A percentile compares a stretch with the other conserved stretches of the same genome.
Evolutionary conservation across 306 rosid species (phyloP).

Genomic region (Macrotyloma uniflorum): DNA sequence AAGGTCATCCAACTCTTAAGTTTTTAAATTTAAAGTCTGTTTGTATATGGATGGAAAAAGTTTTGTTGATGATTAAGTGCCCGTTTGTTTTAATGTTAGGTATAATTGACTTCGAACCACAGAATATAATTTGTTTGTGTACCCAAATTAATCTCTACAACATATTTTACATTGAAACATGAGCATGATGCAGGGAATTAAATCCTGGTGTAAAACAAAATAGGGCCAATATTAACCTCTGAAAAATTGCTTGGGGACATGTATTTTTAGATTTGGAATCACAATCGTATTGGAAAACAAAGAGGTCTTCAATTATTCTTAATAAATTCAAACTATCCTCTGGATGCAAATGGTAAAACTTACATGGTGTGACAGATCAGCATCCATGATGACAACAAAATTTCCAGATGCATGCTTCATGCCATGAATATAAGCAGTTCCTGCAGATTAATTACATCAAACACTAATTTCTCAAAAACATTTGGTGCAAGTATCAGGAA

Average conservation of each 20-base stretch:
- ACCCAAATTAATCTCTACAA: not conserved
- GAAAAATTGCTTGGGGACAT: not conserved
- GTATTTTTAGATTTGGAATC: not conserved
- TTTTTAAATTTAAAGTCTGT: constrained; percentile 1
- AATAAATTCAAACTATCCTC: constrained; percentile 25
- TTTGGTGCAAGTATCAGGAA: constrained; percentile 3
- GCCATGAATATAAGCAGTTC: constrained; percentile 94
- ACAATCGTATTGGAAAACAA: not conserved
- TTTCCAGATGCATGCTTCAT: constrained; percentile 93
- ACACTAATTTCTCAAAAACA: constrained; percentile 17
- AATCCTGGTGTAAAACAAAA: not conserved
- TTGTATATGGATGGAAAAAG: not conserved
- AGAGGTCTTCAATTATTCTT: not conserved
- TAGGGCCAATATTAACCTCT: not conserved
- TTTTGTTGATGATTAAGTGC: not conserved
- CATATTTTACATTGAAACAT: not conserved
- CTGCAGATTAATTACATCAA: constrained; percentile 58
- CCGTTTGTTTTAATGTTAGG: not conserved
- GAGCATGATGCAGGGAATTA: not conserved
- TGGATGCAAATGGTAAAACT: constrained; percentile 37
- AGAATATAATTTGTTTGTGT: not conserved
- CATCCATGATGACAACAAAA: constrained; percentile 96
- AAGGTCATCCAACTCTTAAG: not conserved
- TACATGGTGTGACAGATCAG: constrained; percentile 93
- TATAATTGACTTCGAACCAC: not conserved